These are phyloP conservation scores for Fraxinus excelsior DNA, from an alignment of 257 asterid genomes.

Conservation along the genomic window DNA sequence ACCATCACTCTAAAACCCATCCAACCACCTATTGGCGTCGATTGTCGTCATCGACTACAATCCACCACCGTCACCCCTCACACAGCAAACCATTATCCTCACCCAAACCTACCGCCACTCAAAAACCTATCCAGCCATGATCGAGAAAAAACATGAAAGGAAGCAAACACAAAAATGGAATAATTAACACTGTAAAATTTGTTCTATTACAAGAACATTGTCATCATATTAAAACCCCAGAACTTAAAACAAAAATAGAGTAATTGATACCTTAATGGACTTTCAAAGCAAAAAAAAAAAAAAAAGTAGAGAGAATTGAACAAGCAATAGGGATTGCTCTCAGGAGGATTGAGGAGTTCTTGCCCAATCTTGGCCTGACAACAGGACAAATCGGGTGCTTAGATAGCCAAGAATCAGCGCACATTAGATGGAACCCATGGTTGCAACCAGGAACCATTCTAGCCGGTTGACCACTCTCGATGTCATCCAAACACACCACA, in stretches of 20 bases:
- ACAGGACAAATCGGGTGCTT: slow-evolving; percentile 66
- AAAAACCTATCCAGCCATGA: no score
- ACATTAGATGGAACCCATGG: slow-evolving; percentile 78
- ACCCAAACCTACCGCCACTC: no score
- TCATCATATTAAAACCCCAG: neutral
- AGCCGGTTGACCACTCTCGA: slow-evolving; percentile 59
- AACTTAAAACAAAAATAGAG: neutral
- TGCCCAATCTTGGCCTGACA: slow-evolving; percentile 62
- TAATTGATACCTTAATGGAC: neutral
- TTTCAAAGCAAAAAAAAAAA: neutral
- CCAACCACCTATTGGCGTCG: no score
- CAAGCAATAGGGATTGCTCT: slow-evolving; percentile 47
- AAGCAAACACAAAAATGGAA: neutral
- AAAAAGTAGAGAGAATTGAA: neutral
- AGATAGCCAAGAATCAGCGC: slow-evolving; percentile 85
- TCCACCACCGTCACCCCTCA: no score
- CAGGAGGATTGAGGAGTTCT: slow-evolving; percentile 46
- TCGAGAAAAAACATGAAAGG: neutral
- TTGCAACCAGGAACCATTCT: slow-evolving; percentile 78
- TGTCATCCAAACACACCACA: slow-evolving; percentile 81
- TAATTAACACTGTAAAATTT: no score
- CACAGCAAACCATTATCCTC: no score
- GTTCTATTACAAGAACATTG: no score
- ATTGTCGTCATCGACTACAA: no score
- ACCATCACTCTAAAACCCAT: no score